Percentiles rank a stretch among this genome's conserved stretches.
Evolutionary conservation across 1,139 yeast species (phyloP).

Genomic region (Lodderomyces metapsilosis): DNA sequence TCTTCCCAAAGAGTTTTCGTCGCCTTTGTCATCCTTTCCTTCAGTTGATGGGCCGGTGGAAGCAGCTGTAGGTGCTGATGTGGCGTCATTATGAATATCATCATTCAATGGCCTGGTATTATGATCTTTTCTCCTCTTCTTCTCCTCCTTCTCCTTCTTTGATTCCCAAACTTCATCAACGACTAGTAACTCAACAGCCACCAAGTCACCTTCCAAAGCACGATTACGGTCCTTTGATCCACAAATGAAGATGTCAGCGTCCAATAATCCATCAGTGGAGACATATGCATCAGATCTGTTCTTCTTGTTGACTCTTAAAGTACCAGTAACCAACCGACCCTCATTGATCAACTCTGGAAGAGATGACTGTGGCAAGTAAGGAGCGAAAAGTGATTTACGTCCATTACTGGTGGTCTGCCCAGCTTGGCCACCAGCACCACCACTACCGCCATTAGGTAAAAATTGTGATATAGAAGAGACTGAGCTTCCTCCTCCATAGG

Average conservation of each 20-base stretch:
- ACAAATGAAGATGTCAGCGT: slow-evolving; percentile 95
- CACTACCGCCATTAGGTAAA: slow-evolving; percentile 21
- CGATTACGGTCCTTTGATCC: slow-evolving; percentile 99
- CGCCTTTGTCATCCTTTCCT: slow-evolving; percentile 17
- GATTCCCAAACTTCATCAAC: slow-evolving; percentile 98
- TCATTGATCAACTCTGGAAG: slow-evolving; percentile 86
- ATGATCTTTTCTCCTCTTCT: slow-evolving; percentile 86
- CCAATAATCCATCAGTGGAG: slow-evolving; percentile 90
- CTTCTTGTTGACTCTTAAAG: slow-evolving; percentile 88
- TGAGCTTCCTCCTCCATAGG: slow-evolving; percentile 61
- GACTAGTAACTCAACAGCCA: slow-evolving; percentile 88
- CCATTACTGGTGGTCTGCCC: slow-evolving; percentile 30
- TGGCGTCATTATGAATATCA: slow-evolving; percentile 71
- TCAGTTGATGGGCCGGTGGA: slow-evolving; percentile 18
- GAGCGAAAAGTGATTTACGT: slow-evolving; percentile 91
- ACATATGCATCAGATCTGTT: slow-evolving; percentile 97
- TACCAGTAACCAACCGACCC: slow-evolving; percentile 90
- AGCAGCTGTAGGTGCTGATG: slow-evolving; percentile 39
- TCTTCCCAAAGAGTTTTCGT: slow-evolving; percentile 54
- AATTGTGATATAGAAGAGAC: slow-evolving; percentile 57
- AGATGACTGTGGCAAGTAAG: slow-evolving; percentile 90
- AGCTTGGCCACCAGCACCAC: slow-evolving; percentile 13
- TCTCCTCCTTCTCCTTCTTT: slow-evolving; percentile 94
- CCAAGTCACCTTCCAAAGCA: slow-evolving; percentile 94
- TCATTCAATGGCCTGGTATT: slow-evolving; percentile 46